Evolutionary conservation across 2,329 filamentous ascomycete genomes (phyloP).

Genomic region (Aspergillus melleus): DNA sequence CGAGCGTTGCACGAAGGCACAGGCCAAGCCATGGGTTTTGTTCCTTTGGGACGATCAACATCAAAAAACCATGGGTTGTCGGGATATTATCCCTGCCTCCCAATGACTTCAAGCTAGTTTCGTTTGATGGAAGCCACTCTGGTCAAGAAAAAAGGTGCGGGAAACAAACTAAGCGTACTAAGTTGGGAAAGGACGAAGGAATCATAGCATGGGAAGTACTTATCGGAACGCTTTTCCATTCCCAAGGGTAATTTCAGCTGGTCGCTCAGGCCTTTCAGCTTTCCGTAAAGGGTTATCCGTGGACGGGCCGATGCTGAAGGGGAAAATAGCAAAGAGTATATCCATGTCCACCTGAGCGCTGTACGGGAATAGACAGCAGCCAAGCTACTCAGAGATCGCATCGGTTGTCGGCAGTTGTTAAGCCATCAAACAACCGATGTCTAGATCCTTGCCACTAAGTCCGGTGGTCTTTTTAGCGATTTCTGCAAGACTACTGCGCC

Average conservation of each 20-base stretch:
- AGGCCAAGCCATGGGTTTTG: not conserved
- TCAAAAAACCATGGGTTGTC: not conserved
- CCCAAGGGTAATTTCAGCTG: not conserved
- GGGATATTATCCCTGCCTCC: not conserved
- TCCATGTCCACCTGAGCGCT: constrained; percentile 7
- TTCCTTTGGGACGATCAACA: not conserved
- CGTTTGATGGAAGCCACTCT: not conserved
- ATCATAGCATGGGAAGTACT: not conserved
- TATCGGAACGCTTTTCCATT: not conserved
- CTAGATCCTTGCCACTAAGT: not conserved
- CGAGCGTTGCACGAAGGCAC: constrained; percentile 3
- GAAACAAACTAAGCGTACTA: not conserved
- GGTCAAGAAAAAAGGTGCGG: too few relatives aligned
- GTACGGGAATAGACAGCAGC: constrained; percentile 6
- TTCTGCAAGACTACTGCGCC: not conserved
- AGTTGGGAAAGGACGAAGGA: not conserved
- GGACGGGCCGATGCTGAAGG: constrained; percentile 6
- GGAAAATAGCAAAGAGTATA: constrained; percentile 3
- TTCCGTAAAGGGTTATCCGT: not conserved
- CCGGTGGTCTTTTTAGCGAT: not conserved
- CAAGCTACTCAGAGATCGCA: not conserved
- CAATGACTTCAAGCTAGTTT: not conserved
- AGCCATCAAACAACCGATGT: constrained; percentile 4
- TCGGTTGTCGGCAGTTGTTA: constrained; percentile 10
- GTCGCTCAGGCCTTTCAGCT: not conserved